Evolutionary conservation across 163 green algal genomes (phyloP), one percentile per base, ranked within the genome.

Genomic region (Scenedesmus sp.): DNA sequence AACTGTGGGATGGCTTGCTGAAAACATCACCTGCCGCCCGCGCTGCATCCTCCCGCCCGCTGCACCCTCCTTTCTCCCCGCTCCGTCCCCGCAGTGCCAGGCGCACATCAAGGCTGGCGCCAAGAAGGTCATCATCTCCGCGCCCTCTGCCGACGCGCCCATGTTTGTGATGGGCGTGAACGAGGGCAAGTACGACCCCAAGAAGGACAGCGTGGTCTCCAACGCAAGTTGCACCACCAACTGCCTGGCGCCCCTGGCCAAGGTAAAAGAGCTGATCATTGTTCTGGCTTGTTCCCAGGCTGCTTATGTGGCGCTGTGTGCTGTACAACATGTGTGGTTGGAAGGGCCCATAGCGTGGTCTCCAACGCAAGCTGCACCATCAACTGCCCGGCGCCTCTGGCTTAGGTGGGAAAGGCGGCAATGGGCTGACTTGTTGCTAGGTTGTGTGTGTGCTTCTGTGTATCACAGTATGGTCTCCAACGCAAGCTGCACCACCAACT

Each of bases 191-290:
- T 99, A 99, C 92, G 92, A 98, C 85, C 93, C 97, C 54, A 92
- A 92, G 56, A 96, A 95, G 85, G 93, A 97, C 94, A 90, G 95
- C 74, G 95, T 99, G 7, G 97, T 99, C 9, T 99, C 97, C 87
- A 99, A 99, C 94, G 98, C 98, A 76, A 98, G 95, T 6, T 99
- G 98, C 96, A 99, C 98, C 86, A 99, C 98, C 94, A 99, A 99
- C 97, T 99, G 98, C 95, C 96, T 99, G 81, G 98, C 98, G 0
- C 98, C 98, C 26, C 92, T 99, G 18, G 98, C 98, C 90, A 99
- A 99, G 97, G 97, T 99, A 70, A 6, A 18, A 34, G 70, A 1
- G 5, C 3, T 23, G 4, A 23, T 16, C 15, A 18, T 34, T 76
- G 15, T 6, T 76, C 34, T 34, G 2, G 66, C 16, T 76, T 4